These are phyloP conservation scores for Penicillium sp. DNA, from an alignment of 2,329 filamentous ascomycete genomes.

Conservation along the genomic window DNA sequence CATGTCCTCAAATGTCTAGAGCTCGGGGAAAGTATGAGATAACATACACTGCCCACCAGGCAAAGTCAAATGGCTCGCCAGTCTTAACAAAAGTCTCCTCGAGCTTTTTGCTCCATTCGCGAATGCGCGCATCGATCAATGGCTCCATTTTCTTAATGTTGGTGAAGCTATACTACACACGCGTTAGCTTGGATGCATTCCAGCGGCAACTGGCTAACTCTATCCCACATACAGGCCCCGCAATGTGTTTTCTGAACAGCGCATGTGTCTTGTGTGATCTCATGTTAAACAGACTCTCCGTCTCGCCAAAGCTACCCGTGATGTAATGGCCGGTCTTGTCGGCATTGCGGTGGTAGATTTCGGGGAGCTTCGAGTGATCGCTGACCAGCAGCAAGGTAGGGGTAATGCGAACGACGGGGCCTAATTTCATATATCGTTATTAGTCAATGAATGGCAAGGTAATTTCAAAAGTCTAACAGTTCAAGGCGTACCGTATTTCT, in stretches of 20 bases:
- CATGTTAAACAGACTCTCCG: slow-evolving; percentile 65
- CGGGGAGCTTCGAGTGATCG: slow-evolving; percentile 61
- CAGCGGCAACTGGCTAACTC: not conserved
- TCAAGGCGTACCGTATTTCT: slow-evolving; percentile 54
- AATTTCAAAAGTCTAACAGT: not conserved
- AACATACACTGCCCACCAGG: slow-evolving; percentile 59
- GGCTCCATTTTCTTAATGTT: slow-evolving; percentile 67
- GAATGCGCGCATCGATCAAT: slow-evolving; percentile 59
- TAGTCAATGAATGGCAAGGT: not conserved
- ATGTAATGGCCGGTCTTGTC: slow-evolving; percentile 66
- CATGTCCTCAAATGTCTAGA: not conserved
- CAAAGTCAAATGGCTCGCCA: slow-evolving; percentile 59
- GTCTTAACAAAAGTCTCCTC: slow-evolving; percentile 54
- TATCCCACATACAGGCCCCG: slow-evolving; percentile 44
- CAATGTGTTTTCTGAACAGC: slow-evolving; percentile 60
- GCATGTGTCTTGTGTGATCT: slow-evolving; percentile 59
- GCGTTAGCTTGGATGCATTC: not conserved
- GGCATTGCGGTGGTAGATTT: slow-evolving; percentile 62
- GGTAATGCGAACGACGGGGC: slow-evolving; percentile 60
- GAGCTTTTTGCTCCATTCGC: slow-evolving; percentile 59
- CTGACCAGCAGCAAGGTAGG: slow-evolving; percentile 61
- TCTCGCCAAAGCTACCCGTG: slow-evolving; percentile 62
- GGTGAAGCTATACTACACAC: slow-evolving; percentile 56
- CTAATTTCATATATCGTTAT: slow-evolving; percentile 36
- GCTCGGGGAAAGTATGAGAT: not conserved